Evolutionary conservation across 31 red algal genomes (phyloP).

Genomic region (Odonthalia washingtoniensis): DNA sequence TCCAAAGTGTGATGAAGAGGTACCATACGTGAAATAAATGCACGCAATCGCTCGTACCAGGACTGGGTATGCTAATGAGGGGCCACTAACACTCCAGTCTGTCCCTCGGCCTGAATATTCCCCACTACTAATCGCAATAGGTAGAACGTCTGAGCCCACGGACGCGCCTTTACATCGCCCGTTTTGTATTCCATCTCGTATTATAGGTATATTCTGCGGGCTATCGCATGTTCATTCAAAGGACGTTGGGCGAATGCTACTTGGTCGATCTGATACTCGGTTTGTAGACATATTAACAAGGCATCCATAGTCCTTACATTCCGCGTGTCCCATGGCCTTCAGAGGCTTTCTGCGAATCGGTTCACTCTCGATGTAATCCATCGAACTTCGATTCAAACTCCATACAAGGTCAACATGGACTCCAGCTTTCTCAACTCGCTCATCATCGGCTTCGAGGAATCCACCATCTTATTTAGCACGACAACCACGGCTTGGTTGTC

Average conservation of each 20-base stretch:
- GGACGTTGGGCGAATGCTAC: not conserved
- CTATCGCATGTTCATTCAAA: not conserved
- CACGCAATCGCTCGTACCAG: no score
- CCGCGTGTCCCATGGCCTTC: constrained; percentile 37
- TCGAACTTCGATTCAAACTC: constrained; percentile 24
- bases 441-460: constrained; percentile 38
- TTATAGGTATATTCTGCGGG: not conserved
- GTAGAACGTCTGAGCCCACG: not conserved
- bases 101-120: constrained; percentile 13
- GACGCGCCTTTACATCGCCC: not conserved
- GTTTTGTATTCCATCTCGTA: not conserved
- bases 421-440: constrained; percentile 22
- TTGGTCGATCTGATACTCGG: not conserved
- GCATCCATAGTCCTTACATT: constrained; percentile 1
- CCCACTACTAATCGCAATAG: not conserved
- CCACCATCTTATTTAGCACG: constrained; percentile 41
- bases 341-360: constrained; percentile 16
- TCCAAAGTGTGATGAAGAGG: not conserved
- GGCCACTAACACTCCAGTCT: constrained; percentile 1
- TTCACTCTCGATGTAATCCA: constrained; percentile 43
- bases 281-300: not conserved
- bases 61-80: constrained; percentile 14
- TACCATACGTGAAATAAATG: no score
- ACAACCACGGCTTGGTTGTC: constrained; percentile 51
- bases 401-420: not conserved